Percentiles rank a stretch among this genome's conserved stretches.
Conservation (phyloP, 352 stramenopile genomes). For the Pythium periplocum region DNA sequence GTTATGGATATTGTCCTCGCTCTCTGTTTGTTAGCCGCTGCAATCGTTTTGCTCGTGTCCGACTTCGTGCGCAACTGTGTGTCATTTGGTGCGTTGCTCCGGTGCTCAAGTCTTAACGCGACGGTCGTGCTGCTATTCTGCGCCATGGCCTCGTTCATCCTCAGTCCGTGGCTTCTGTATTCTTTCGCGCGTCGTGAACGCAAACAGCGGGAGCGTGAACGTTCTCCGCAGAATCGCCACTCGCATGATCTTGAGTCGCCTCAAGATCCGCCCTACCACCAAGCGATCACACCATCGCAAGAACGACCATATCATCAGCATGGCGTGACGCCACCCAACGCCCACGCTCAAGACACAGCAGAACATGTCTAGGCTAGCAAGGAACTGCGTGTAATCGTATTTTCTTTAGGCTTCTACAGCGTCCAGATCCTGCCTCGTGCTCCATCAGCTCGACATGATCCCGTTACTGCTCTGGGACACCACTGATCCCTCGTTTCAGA, state of each 20-base stretch:
- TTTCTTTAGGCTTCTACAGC: no score
- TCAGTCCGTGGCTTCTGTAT: constrained; percentile 13
- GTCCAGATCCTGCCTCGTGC: no score
- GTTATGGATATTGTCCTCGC: constrained; percentile 16
- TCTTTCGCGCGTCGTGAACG: background rate
- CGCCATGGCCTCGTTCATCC: constrained; percentile 11
- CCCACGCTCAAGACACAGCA: no score
- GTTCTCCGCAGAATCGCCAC: background rate
- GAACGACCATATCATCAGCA: no score
- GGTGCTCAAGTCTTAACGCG: constrained; percentile 18
- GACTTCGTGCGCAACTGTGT: constrained; percentile 21
- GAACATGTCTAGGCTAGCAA: no score
- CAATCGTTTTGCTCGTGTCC: constrained; percentile 18
- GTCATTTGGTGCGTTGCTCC: constrained; percentile 18
- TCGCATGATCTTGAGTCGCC: background rate
- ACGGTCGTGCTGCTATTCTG: constrained; percentile 16
- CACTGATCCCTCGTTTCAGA: background rate
- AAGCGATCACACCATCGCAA: constrained; percentile 7
- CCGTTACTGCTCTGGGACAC: no score
- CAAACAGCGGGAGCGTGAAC: no score
- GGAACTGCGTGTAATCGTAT: no score
- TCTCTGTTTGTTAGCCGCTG: constrained; percentile 11
- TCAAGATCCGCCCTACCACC: background rate
- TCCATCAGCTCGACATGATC: no score
- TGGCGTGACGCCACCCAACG: no score